phyloP scores from a whole-genome alignment of 2,329 filamentous ascomycete genomes.

The Aspergillus sp. region DNA sequence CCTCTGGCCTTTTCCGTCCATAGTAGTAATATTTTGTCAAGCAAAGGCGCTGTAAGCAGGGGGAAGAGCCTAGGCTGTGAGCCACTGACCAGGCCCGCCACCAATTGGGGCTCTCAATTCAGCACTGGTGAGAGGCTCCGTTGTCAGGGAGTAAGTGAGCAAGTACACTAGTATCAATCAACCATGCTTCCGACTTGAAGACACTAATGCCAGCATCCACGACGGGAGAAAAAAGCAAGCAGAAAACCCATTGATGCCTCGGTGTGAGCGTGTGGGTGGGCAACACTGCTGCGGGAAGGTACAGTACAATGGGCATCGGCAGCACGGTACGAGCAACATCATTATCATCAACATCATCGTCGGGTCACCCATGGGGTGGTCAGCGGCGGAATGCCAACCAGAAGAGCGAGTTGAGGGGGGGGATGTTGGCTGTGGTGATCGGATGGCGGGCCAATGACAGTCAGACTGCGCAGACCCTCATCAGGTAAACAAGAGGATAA shows the following conservation, averaged over 20 bases:
- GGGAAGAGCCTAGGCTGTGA: constrained; percentile 5
- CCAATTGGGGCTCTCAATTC: background rate
- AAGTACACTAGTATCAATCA: background rate
- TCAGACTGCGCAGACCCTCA: background rate
- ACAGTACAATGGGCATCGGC: background rate
- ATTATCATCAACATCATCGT: background rate
- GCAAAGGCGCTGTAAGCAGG: constrained; percentile 2
- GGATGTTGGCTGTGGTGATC: background rate
- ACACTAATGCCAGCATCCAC: background rate
- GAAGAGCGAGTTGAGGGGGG: background rate
- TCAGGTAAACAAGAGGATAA: constrained; percentile 15
- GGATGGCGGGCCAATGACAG: constrained; percentile 10
- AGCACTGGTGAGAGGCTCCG: constrained; percentile 3
- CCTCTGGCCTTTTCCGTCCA: constrained; percentile 4
- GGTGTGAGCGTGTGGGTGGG: background rate
- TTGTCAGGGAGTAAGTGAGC: constrained; percentile 6
- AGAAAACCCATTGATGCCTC: background rate
- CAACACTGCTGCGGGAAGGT: background rate
- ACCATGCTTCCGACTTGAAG: background rate
- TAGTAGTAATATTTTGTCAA: background rate
- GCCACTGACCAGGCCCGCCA: constrained; percentile 7
- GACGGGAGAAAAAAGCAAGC: background rate
- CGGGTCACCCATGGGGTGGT: constrained; percentile 6
- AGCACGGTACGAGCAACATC: background rate
- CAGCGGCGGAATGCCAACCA: constrained; percentile 5